Conservation (phyloP, 2,329 filamentous ascomycete genomes). For the Didymellaceae sp. region DNA sequence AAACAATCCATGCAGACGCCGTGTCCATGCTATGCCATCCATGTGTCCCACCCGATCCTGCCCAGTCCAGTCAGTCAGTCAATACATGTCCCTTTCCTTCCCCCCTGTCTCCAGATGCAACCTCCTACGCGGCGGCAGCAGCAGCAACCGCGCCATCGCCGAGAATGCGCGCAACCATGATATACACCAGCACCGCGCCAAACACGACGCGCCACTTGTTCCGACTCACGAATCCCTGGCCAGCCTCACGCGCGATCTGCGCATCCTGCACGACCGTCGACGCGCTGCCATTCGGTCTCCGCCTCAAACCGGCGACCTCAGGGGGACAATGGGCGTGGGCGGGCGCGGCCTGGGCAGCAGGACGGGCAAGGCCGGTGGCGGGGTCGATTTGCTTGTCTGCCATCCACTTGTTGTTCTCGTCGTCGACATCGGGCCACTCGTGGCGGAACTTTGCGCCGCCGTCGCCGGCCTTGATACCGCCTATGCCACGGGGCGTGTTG, state of each 20-base stretch:
- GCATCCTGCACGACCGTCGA: constrained; percentile 76
- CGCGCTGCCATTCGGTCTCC: constrained; percentile 64
- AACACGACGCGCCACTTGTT: constrained; percentile 80
- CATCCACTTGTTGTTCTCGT: constrained; percentile 93
- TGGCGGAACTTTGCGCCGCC: constrained; percentile 86
- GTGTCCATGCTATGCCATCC: constrained; percentile 10
- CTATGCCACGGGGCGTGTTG: constrained; percentile 64
- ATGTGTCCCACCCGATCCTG: neutral
- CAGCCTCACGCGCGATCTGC: constrained; percentile 75
- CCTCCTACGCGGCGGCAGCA: neutral
- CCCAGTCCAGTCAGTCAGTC: neutral
- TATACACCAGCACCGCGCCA: constrained; percentile 78
- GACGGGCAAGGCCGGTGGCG: constrained; percentile 72
- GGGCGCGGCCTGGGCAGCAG: constrained; percentile 54
- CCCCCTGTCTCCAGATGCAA: neutral
- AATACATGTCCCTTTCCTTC: too few species aligned
- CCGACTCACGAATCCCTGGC: constrained; percentile 79
- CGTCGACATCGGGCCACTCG: constrained; percentile 89
- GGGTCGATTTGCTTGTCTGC: constrained; percentile 79
- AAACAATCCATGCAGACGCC: too few species aligned
- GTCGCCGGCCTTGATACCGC: constrained; percentile 84
- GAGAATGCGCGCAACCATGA: constrained; percentile 78
- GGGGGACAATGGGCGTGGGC: constrained; percentile 63
- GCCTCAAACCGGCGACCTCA: constrained; percentile 68
- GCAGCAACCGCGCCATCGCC: constrained; percentile 54